Conservation (phyloP, 306 rosid species). For the Pyrus communis region DNA sequence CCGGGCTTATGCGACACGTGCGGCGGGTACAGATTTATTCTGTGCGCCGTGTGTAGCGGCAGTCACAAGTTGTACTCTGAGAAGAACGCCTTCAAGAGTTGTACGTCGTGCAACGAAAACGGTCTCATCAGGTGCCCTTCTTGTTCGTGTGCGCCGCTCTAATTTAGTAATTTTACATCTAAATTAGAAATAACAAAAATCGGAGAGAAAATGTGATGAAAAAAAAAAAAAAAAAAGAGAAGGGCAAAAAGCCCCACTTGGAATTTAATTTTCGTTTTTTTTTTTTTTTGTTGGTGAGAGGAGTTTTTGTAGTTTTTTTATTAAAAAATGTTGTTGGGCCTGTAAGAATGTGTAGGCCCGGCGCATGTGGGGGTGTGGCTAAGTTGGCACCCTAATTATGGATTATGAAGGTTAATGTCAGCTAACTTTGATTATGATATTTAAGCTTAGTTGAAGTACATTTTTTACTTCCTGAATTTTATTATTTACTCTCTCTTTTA, state of each 20-base stretch:
- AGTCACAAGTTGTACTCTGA: constrained; percentile 69
- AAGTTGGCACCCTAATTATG: background rate
- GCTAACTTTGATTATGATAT: background rate
- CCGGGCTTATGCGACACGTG: constrained; percentile 51
- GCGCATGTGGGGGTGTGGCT: background rate
- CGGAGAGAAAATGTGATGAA: background rate
- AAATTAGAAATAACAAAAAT: background rate
- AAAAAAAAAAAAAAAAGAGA: background rate
- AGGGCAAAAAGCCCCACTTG: background rate
- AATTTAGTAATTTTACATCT: background rate
- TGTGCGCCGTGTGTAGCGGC: constrained; percentile 72
- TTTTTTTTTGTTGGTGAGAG: background rate
- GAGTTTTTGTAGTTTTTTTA: background rate
- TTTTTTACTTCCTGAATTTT: background rate
- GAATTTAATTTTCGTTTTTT: background rate
- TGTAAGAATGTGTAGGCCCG: background rate
- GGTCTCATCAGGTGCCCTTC: constrained; percentile 83
- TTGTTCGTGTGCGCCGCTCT: constrained; percentile 47
- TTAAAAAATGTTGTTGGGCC: background rate
- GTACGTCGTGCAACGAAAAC: constrained; percentile 75
- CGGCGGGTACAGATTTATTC: constrained; percentile 61
- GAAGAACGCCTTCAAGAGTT: constrained; percentile 57
- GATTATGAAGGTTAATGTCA: background rate
- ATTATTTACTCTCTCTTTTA: background rate
- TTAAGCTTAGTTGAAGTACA: background rate